These are phyloP conservation scores for Cutaneotrichosporon sp. DNA, from an alignment of 1,284 basidiomycete genomes.

Conservation along the genomic window DNA sequence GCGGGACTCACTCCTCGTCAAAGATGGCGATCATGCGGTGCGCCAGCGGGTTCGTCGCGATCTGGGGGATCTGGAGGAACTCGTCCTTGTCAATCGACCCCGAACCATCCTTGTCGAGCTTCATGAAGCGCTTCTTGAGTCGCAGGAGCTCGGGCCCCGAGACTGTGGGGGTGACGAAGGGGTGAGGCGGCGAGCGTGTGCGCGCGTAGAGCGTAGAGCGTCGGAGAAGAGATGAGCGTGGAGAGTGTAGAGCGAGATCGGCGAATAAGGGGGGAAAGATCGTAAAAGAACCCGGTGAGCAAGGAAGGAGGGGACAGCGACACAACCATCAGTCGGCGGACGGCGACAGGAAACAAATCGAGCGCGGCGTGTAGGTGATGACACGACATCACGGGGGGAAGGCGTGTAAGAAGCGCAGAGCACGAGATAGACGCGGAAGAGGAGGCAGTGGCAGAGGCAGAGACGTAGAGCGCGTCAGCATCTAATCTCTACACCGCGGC, in stretches of 20 bases:
- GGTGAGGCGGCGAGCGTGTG: neutral
- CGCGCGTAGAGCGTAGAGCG: too few species aligned
- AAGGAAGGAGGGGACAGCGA: neutral
- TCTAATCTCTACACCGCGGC: neutral
- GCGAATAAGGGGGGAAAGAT: neutral
- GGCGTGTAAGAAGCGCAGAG: neutral
- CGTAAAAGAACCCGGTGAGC: neutral
- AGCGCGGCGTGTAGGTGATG: neutral
- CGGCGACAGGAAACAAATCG: neutral
- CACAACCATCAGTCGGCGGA: neutral
- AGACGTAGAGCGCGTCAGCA: slow-evolving; percentile 5
- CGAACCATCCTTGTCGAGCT: slow-evolving; percentile 95
- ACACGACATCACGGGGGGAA: too few species aligned
- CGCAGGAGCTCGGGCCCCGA: slow-evolving; percentile 86
- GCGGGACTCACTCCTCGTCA: slow-evolving; percentile 84
- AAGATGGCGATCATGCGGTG: slow-evolving; percentile 99
- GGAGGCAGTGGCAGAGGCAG: neutral
- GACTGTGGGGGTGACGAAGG: slow-evolving; percentile 59
- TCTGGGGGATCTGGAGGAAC: slow-evolving; percentile 97
- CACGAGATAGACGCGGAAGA: neutral
- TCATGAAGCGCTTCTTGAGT: slow-evolving; percentile 98
- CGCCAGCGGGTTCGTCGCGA: slow-evolving; percentile 95
- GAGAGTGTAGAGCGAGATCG: neutral
- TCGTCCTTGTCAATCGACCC: slow-evolving; percentile 98
- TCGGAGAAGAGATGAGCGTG: too few species aligned